Percentiles rank a stretch among this genome's conserved stretches.
Conservation (phyloP, 306 rosid genomes). For the Trifolium dubium region DNA sequence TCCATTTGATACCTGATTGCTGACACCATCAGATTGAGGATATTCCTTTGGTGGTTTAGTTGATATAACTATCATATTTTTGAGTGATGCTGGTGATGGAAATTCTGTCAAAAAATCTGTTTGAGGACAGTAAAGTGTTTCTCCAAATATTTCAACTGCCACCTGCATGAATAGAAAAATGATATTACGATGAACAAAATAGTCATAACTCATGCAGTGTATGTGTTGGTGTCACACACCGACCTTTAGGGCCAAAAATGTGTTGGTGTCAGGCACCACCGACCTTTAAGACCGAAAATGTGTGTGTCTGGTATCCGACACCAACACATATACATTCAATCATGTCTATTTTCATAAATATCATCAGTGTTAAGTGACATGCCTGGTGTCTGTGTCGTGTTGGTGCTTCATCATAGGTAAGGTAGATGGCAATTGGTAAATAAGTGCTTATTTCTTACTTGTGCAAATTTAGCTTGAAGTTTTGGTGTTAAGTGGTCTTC, state of each 20-base stretch:
- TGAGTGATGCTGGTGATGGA: slow-evolving; percentile 80
- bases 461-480: slow-evolving; percentile 74
- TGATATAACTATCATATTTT: slow-evolving; percentile 65
- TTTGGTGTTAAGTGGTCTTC: slow-evolving; percentile 80
- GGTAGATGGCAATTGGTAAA: not conserved
- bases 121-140: slow-evolving; percentile 62
- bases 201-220: not conserved
- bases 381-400: not conserved
- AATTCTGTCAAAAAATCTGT: slow-evolving; percentile 63
- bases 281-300: not conserved
- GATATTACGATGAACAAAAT: slow-evolving; percentile 19
- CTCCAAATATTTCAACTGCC: slow-evolving; percentile 68
- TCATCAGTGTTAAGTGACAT: not conserved
- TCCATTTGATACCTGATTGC: slow-evolving; percentile 37
- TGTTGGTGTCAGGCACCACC: too few species aligned
- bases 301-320: not conserved
- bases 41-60: slow-evolving; percentile 87
- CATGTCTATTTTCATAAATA: not conserved
- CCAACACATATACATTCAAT: not conserved
- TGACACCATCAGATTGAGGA: slow-evolving; percentile 35
- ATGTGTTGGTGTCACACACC: too few species aligned
- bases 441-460: slow-evolving; percentile 47
- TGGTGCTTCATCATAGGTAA: not conserved
- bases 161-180: slow-evolving; percentile 53
- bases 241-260: not conserved